phyloP scores from a whole-genome alignment of 2,329 filamentous ascomycete species.

The Cyphellophora attinorum region DNA sequence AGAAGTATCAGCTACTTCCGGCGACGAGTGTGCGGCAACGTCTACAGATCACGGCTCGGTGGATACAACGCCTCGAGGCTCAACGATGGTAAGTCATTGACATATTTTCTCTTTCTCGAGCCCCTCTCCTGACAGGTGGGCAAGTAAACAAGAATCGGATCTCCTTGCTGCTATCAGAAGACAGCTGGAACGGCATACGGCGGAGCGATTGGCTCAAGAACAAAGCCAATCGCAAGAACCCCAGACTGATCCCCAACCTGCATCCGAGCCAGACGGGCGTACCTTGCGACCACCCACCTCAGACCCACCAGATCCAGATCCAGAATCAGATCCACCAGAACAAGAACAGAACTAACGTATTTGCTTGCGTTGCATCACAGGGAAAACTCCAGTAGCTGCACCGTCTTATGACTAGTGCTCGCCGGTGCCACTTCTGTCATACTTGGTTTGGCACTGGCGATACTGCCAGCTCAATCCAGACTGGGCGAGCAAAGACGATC shows the following conservation, averaged over 20 bases:
- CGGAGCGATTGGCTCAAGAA: constrained; percentile 1
- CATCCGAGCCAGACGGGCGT: neutral
- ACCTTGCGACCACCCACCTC: constrained; percentile 1
- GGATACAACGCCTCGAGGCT: constrained; percentile 65
- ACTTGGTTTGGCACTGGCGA: neutral
- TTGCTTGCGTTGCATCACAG: constrained; percentile 5
- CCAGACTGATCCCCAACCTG: too few species aligned
- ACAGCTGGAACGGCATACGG: constrained; percentile 4
- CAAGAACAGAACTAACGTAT: constrained; percentile 14
- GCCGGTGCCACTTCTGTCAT: neutral
- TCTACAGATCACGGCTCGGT: constrained; percentile 70
- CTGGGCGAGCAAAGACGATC: too few species aligned
- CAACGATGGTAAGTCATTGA: constrained; percentile 52
- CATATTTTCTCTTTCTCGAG: constrained; percentile 9
- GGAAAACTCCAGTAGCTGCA: constrained; percentile 24
- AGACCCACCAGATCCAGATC: constrained; percentile 2
- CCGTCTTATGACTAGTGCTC: constrained; percentile 35
- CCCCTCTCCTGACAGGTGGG: constrained; percentile 15
- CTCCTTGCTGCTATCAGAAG: constrained; percentile 2
- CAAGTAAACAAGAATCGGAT: constrained; percentile 11
- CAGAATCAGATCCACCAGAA: neutral
- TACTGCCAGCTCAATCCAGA: too few species aligned
- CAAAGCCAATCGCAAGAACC: neutral
- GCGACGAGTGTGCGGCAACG: constrained; percentile 70
- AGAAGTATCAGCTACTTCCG: constrained; percentile 68